Evolutionary conservation across 2,329 filamentous ascomycete genomes (phyloP).

Genomic region (Xylariaceae sp.): DNA sequence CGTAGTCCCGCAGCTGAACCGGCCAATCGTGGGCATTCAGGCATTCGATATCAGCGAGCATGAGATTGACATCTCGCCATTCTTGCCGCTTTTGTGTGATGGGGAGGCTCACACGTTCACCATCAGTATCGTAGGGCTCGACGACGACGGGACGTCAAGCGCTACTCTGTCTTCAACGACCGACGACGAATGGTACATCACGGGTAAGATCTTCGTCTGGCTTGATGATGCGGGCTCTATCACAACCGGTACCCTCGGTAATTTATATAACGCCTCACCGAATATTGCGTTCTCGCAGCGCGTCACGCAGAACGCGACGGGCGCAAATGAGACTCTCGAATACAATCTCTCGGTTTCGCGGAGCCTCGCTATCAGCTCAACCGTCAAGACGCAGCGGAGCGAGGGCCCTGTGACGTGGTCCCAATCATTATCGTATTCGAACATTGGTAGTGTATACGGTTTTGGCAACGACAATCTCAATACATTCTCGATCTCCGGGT

Average conservation of each 20-base stretch:
- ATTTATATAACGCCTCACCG: conserved; percentile 45
- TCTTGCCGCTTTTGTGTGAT: conserved; percentile 72
- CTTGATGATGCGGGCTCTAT: conserved; percentile 58
- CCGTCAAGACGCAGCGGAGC: conserved; percentile 55
- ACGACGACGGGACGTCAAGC: conserved; percentile 57
- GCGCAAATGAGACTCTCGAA: conserved; percentile 63
- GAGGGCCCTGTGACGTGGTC: conserved; percentile 55
- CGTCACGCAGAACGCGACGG: conserved; percentile 53
- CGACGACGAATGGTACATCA: conserved; percentile 74
- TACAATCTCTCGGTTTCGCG: conserved; percentile 65
- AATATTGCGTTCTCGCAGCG: conserved; percentile 56
- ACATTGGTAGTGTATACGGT: conserved; percentile 50
- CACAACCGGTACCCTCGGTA: conserved; percentile 55
- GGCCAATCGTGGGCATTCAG: conserved; percentile 78
- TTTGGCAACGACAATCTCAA: conserved; percentile 41
- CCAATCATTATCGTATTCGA: conserved; percentile 62
- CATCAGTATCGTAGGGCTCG: conserved; percentile 69
- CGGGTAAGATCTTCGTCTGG: conserved; percentile 83
- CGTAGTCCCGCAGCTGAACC: conserved; percentile 76
- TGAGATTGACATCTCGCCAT: conserved; percentile 83
- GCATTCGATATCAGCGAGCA: conserved; percentile 80
- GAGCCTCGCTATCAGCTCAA: conserved; percentile 58
- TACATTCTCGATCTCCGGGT: conserved; percentile 49
- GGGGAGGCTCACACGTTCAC: conserved; percentile 69
- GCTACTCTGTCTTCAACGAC: conserved; percentile 60